Evolutionary conservation across 805 yeast species (phyloP).

Genomic region (Pichia occidentalis): DNA sequence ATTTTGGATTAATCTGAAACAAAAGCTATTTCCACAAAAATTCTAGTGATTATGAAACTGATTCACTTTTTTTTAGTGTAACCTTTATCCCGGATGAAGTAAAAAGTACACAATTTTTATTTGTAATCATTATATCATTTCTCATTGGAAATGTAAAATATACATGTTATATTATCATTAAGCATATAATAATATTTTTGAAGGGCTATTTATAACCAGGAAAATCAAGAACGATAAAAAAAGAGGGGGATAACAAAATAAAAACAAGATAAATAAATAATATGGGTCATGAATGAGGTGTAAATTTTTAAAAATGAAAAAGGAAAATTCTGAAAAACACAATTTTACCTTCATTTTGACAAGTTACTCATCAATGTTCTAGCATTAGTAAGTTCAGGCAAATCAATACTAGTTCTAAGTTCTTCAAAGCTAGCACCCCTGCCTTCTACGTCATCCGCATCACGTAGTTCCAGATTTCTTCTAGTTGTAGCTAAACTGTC

Average conservation of each 20-base stretch:
- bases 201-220: neutral
- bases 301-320: conserved; percentile 5
- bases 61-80: too few relatives aligned
- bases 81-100: too few relatives aligned
- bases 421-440: conserved; percentile 21
- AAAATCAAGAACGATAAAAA: conserved; percentile 3
- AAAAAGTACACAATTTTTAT: too few relatives aligned
- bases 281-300: neutral
- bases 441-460: conserved; percentile 16
- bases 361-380: conserved; percentile 28
- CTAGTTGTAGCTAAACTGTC: conserved; percentile 22
- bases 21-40: conserved; percentile 27
- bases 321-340: neutral
- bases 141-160: too few relatives aligned
- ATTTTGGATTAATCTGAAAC: conserved; percentile 35
- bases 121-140: too few relatives aligned
- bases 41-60: neutral
- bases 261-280: neutral
- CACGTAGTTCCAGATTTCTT: conserved; percentile 13
- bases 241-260: too few relatives aligned
- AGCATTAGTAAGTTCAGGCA: conserved; percentile 33
- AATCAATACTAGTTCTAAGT: conserved; percentile 33
- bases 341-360: conserved; percentile 11
- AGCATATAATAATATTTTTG: too few relatives aligned
- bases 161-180: too few relatives aligned